These are phyloP conservation scores for Lepidium campestre DNA, from an alignment of 441 rosid genomes.

Conservation along the genomic window DNA sequence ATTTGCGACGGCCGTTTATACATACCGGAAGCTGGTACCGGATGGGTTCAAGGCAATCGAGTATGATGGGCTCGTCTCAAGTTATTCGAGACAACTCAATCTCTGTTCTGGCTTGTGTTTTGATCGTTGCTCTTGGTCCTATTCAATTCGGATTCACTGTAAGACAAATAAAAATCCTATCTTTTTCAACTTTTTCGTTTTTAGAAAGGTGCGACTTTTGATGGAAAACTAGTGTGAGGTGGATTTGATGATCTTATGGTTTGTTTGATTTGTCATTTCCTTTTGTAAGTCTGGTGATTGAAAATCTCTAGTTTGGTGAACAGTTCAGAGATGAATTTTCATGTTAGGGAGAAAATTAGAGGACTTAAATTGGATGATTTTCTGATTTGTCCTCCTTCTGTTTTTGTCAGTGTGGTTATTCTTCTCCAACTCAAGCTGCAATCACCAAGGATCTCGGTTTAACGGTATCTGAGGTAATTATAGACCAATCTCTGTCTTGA, in stretches of 20 bases:
- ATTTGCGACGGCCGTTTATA: conserved; percentile 52
- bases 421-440: conserved; percentile 62
- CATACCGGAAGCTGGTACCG: conserved; percentile 65
- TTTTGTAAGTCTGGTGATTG: neutral
- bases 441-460: conserved; percentile 57
- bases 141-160: conserved; percentile 71
- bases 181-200: neutral
- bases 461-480: conserved; percentile 47
- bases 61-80: conserved; percentile 53
- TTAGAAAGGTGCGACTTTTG: conserved; percentile 2
- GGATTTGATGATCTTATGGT: neutral
- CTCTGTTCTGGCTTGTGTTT: conserved; percentile 60
- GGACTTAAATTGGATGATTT: neutral
- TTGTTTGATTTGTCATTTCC: neutral
- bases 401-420: conserved; percentile 51
- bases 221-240: neutral
- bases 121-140: conserved; percentile 67
- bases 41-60: conserved; percentile 57
- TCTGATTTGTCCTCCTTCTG: neutral
- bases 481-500: neutral
- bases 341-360: neutral
- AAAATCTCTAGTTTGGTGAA: neutral
- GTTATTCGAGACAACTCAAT: conserved; percentile 52
- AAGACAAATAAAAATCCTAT: neutral
- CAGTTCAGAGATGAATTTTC: neutral